Evolutionary conservation across 345 rosid genomes (phyloP), one percentile per base, ranked within the genome.

Genomic region (Excoecaria agallocha): DNA sequence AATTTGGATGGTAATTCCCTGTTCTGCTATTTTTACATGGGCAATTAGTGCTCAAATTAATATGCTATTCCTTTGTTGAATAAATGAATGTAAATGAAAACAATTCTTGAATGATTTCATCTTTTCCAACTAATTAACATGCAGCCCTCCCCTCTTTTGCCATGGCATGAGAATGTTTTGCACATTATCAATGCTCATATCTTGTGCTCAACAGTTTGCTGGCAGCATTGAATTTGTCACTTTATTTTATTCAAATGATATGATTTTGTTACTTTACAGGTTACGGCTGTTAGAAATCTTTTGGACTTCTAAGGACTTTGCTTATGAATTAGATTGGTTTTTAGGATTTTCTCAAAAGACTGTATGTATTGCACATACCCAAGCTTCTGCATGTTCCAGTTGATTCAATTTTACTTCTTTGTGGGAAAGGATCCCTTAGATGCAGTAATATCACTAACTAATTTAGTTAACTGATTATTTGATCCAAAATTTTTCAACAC

Each of bases 401-500:
- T 69, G 37, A 56, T 38, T 48, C 17, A 4, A 12, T 45, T n/a
- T 22, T n/a, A 5, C 68, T 30, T 30, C 59, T 16, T 24, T 20
- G 60, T 30, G 17, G 19, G 13, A 54, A 54, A 43, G 12, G 6
- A 43, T 38, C 48, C 22, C 38, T 48, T 68, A 50, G 13, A 58
- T 57, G 39, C 49, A 39, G 12, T 60, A 25, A 25, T 30, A 30
- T 61, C 16, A 10, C 68, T 46, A n/a, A 57, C 63, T 64, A 0
- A 66, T 66, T 24, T 3, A 43, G 63, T 66, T 38, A 17, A 46
- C 66, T 66, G 22, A 38, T 30, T 20, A 58, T 38, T 37, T 56
- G 57, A 69, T 70, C 0, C 6, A 25, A 74, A 30, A 67, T 57
- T 51, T 24, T 66, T 54, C 65, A 35, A 59, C 66, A 12, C 16